Conservation (phyloP, 257 asterid species). For the Gynochthodes officinalis region DNA sequence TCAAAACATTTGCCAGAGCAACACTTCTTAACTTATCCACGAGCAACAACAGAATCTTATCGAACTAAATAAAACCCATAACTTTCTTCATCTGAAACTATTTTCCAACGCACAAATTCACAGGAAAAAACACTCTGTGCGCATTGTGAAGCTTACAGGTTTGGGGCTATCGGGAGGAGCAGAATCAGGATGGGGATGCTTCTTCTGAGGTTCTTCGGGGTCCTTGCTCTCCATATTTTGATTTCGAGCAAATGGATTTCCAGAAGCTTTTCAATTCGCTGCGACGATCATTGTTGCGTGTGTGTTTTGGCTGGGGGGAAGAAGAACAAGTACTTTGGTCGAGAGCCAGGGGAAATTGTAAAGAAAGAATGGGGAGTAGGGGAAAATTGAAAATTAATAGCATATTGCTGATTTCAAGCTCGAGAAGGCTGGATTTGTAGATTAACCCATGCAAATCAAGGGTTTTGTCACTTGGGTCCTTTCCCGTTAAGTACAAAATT, state of each 20-base stretch:
- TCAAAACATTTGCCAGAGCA: not conserved
- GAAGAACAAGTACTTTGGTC: too few relatives aligned
- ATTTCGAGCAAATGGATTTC: not conserved
- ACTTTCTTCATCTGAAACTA: not conserved
- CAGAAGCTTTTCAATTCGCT: conserved; percentile 4
- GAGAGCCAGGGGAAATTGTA: too few relatives aligned
- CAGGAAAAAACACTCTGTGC: not conserved
- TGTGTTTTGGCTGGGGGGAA: too few relatives aligned
- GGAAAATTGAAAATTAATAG: too few relatives aligned
- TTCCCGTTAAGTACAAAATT: not conserved
- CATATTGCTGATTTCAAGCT: not conserved
- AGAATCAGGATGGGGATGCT: conserved; percentile 62
- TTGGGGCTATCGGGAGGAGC: conserved; percentile 48
- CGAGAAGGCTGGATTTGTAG: not conserved
- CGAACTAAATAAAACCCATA: not conserved
- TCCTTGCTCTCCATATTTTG: conserved; percentile 27
- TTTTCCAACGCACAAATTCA: not conserved
- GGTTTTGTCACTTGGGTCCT: not conserved
- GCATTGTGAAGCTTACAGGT: conserved; percentile 39
- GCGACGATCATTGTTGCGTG: not conserved
- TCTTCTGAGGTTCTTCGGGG: conserved; percentile 59
- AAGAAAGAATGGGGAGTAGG: not conserved
- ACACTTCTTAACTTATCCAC: not conserved
- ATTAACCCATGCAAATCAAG: not conserved
- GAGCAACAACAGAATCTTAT: not conserved